A percentile compares a stretch with the other conserved stretches of the same genome.
Evolutionary conservation across 148 eudicot species (phyloP).

Genomic region (Fagopyrum tataricum): DNA sequence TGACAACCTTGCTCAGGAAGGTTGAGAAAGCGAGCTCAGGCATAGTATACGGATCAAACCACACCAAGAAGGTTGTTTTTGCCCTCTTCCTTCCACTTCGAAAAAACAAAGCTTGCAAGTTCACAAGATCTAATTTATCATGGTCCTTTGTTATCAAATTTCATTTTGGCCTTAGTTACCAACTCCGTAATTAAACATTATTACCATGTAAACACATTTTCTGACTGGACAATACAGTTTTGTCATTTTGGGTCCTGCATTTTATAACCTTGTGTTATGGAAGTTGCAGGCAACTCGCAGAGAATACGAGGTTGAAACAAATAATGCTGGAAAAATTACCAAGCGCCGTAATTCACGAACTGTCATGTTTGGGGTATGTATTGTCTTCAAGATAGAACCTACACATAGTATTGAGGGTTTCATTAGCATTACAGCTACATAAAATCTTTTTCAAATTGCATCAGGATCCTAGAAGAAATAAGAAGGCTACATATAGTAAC

Average conservation of each 20-base stretch:
- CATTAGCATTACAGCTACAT: neutral
- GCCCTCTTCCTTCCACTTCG: slow-evolving; percentile 11
- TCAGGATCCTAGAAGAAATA: slow-evolving; percentile 71
- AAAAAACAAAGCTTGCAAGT: neutral
- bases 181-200: neutral
- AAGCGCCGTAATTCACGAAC: slow-evolving; percentile 87
- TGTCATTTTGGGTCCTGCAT: neutral
- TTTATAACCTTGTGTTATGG: too few species aligned
- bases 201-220: slow-evolving; percentile 7
- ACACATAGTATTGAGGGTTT: neutral
- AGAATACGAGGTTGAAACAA: slow-evolving; percentile 93
- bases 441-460: slow-evolving; percentile 13
- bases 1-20: slow-evolving; percentile 57
- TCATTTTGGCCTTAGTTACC: neutral
- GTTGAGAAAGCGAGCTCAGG: slow-evolving; percentile 62
- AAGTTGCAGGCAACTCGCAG: slow-evolving; percentile 71
- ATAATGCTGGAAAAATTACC: slow-evolving; percentile 66
- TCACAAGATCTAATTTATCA: neutral
- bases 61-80: slow-evolving; percentile 71
- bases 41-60: slow-evolving; percentile 57
- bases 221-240: slow-evolving; percentile 5
- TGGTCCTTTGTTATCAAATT: neutral
- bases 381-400: slow-evolving; percentile 10
- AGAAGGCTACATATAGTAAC: slow-evolving; percentile 51
- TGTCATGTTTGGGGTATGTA: slow-evolving; percentile 79